phyloP scores from a whole-genome alignment of 768 basidiomycete genomes.

The Lactifluus hygrophoroides region DNA sequence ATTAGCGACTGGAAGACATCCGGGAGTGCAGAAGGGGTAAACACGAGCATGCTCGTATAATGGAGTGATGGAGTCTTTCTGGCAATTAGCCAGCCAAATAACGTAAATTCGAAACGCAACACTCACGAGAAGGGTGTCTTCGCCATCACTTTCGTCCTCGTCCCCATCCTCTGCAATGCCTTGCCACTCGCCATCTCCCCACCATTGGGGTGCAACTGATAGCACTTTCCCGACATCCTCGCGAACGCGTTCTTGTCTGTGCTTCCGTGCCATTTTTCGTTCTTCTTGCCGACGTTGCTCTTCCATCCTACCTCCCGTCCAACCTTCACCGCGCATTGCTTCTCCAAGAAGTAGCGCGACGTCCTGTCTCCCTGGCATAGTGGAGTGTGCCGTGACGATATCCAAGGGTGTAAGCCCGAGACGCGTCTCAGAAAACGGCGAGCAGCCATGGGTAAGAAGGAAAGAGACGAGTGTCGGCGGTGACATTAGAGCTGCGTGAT shows the following conservation, averaged over 20 bases:
- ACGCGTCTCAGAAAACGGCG: constrained; percentile 66
- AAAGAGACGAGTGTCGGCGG: constrained; percentile 89
- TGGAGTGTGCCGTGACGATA: constrained; percentile 77
- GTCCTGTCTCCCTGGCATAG: constrained; percentile 74
- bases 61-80: constrained; percentile 62
- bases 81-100: not conserved
- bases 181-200: constrained; percentile 43
- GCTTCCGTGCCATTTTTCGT: constrained; percentile 44
- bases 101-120: not conserved
- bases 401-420: constrained; percentile 82
- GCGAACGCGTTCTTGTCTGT: constrained; percentile 46
- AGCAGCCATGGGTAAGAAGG: constrained; percentile 88
- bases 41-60: constrained; percentile 88
- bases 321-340: constrained; percentile 80
- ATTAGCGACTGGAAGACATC: constrained; percentile 78
- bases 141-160: constrained; percentile 41
- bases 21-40: constrained; percentile 71
- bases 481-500: constrained; percentile 81
- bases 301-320: constrained; percentile 72
- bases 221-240: constrained; percentile 51
- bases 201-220: constrained; percentile 54
- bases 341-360: constrained; percentile 82
- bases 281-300: constrained; percentile 53
- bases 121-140: constrained; percentile 43
- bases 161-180: constrained; percentile 26